Conservation (phyloP, 768 basidiomycete genomes). For the Coprinellus micaceus region DNA sequence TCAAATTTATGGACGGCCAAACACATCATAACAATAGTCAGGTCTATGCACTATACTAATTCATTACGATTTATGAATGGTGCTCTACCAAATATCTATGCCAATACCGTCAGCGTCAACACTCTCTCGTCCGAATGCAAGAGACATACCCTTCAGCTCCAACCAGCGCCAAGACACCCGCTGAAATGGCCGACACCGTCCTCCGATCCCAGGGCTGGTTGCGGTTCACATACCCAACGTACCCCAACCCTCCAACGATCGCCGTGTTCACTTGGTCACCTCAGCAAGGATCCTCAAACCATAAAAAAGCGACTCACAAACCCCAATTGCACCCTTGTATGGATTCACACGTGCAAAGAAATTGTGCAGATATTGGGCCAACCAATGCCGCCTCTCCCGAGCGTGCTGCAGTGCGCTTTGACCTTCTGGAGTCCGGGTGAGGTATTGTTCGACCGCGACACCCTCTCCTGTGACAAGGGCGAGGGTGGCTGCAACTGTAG, state of each 20-base stretch:
- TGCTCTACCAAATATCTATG: slow-evolving; percentile 7
- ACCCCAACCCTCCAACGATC: slow-evolving; percentile 60
- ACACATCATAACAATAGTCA: slow-evolving; percentile 4
- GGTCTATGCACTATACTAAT: neutral
- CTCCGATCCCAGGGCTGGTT: slow-evolving; percentile 65
- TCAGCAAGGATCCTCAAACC: neutral
- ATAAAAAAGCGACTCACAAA: slow-evolving; percentile 39
- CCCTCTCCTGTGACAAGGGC: slow-evolving; percentile 61
- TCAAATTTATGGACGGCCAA: slow-evolving; percentile 10
- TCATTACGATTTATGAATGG: no score
- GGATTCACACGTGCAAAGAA: slow-evolving; percentile 61
- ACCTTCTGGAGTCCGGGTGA: slow-evolving; percentile 52
- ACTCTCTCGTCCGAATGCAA: no score
- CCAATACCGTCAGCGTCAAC: neutral
- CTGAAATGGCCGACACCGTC: slow-evolving; percentile 51
- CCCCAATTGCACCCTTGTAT: slow-evolving; percentile 59
- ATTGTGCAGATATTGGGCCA: slow-evolving; percentile 55
- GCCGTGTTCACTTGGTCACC: slow-evolving; percentile 53
- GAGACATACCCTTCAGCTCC: slow-evolving; percentile 62
- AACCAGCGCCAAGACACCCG: slow-evolving; percentile 58
- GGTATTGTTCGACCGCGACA: slow-evolving; percentile 55
- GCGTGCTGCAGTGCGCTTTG: slow-evolving; percentile 54
- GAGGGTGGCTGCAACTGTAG: slow-evolving; percentile 52
- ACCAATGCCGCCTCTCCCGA: slow-evolving; percentile 48
- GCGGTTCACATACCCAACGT: slow-evolving; percentile 64